These are phyloP conservation scores for Hypoxylon intermedium DNA, from an alignment of 495 filamentous ascomycete species.

Conservation along the genomic window DNA sequence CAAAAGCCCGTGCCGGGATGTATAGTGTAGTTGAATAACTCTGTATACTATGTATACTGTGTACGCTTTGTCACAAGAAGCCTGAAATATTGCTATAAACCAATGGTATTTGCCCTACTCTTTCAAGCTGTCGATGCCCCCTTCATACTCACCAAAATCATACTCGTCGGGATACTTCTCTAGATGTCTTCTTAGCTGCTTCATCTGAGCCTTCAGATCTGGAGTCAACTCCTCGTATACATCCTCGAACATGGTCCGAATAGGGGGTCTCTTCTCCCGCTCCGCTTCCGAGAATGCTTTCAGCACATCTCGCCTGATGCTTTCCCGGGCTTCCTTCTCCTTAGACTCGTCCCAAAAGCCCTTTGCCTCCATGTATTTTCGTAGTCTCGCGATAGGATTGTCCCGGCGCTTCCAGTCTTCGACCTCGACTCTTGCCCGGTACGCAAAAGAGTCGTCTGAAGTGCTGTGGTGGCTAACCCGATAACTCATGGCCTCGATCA, in stretches of 20 bases:
- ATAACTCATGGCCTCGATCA: slow-evolving; percentile 98
- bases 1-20: not conserved
- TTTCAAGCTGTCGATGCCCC: slow-evolving; percentile 71
- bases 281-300: slow-evolving; percentile 88
- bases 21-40: not conserved
- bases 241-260: slow-evolving; percentile 81
- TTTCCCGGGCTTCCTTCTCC: slow-evolving; percentile 74
- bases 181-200: slow-evolving; percentile 74
- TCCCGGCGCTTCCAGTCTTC: slow-evolving; percentile 98
- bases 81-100: not conserved
- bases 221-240: slow-evolving; percentile 88
- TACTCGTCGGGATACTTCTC: slow-evolving; percentile 94
- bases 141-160: slow-evolving; percentile 79
- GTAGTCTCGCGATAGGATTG: slow-evolving; percentile 88
- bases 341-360: slow-evolving; percentile 83
- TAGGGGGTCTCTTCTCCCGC: slow-evolving; percentile 83
- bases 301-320: slow-evolving; percentile 74
- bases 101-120: slow-evolving; percentile 7
- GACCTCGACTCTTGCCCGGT: slow-evolving; percentile 90
- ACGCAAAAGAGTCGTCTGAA: slow-evolving; percentile 96
- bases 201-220: slow-evolving; percentile 80
- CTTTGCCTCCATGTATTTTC: slow-evolving; percentile 88
- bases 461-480: slow-evolving; percentile 97
- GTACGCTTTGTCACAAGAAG: not conserved
- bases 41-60: not conserved